phyloP scores from a whole-genome alignment of 2,329 filamentous ascomycete genomes.

The Penicillium sp. region DNA sequence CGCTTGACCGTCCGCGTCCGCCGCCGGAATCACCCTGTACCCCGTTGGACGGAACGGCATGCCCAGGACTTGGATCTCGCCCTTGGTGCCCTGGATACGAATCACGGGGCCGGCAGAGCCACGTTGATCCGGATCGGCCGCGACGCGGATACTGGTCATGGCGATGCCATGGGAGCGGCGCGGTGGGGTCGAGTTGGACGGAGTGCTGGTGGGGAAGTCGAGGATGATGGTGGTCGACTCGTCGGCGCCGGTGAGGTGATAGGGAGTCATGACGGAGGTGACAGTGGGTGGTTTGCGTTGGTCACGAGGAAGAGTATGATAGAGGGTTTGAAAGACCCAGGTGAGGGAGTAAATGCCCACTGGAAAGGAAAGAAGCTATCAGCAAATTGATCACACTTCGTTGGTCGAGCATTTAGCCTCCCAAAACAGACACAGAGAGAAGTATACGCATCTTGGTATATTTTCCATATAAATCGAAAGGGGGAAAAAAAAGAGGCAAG shows the following conservation, averaged over 20 bases:
- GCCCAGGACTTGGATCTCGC: conserved; percentile 74
- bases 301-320: conserved; percentile 63
- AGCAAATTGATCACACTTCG: not conserved
- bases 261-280: conserved; percentile 65
- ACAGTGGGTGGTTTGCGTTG: conserved; percentile 59
- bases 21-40: conserved; percentile 57
- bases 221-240: conserved; percentile 73
- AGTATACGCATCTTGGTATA: not conserved
- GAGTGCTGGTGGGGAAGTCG: conserved; percentile 59
- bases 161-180: conserved; percentile 64
- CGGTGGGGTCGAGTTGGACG: conserved; percentile 34
- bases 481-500: too few species aligned
- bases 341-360: conserved; percentile 83
- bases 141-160: conserved; percentile 58
- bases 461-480: not conserved
- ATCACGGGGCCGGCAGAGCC: conserved; percentile 60
- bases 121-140: conserved; percentile 56
- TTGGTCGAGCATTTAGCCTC: too few species aligned
- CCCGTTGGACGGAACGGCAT: conserved; percentile 63
- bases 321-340: conserved; percentile 85
- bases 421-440: too few species aligned
- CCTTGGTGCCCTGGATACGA: conserved; percentile 71
- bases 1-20: conserved; percentile 25
- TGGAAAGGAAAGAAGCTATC: conserved; percentile 7
- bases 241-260: conserved; percentile 66